Evolutionary conservation across 257 asterid genomes (phyloP).

Genomic region (Jasminum sambac): DNA sequence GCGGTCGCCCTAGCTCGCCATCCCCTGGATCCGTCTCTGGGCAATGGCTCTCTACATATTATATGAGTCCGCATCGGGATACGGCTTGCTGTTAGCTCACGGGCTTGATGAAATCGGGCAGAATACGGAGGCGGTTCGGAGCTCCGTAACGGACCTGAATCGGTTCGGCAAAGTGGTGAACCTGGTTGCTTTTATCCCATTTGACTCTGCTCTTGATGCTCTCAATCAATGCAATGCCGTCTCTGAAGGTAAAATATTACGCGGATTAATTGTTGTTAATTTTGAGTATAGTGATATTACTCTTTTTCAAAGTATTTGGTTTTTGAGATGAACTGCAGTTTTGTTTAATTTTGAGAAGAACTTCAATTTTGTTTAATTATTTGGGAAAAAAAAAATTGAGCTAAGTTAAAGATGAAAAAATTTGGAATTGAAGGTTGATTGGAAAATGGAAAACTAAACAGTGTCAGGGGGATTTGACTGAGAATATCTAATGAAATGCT

Average conservation of each 20-base stretch:
- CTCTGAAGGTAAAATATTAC: constrained; percentile 61
- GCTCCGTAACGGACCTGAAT: constrained; percentile 63
- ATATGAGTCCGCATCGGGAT: constrained; percentile 86
- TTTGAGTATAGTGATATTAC: neutral
- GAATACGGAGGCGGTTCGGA: constrained; percentile 75
- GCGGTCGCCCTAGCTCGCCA: too few species aligned
- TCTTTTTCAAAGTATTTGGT: neutral
- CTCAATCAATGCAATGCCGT: constrained; percentile 82
- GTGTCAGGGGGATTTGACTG: neutral
- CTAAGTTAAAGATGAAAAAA: neutral
- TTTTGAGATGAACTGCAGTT: neutral
- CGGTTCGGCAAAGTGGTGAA: constrained; percentile 79
- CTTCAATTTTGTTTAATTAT: constrained; percentile 3
- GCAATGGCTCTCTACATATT: constrained; percentile 61
- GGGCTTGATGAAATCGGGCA: constrained; percentile 92
- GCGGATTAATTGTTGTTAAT: neutral
- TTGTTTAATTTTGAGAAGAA: too few species aligned
- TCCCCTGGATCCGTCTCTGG: too few species aligned
- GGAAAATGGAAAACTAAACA: neutral
- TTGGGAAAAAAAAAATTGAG: neutral
- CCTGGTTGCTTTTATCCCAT: constrained; percentile 71
- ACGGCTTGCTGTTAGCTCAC: constrained; percentile 53
- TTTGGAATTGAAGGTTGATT: neutral
- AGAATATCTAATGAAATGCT: too few species aligned
- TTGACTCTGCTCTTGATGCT: constrained; percentile 82